A percentile compares a stretch with the other conserved stretches of the same genome.
These are phyloP conservation scores for Hyphodiscus sp. DNA, from an alignment of 2,329 filamentous ascomycete genomes.

Conservation along the genomic window DNA sequence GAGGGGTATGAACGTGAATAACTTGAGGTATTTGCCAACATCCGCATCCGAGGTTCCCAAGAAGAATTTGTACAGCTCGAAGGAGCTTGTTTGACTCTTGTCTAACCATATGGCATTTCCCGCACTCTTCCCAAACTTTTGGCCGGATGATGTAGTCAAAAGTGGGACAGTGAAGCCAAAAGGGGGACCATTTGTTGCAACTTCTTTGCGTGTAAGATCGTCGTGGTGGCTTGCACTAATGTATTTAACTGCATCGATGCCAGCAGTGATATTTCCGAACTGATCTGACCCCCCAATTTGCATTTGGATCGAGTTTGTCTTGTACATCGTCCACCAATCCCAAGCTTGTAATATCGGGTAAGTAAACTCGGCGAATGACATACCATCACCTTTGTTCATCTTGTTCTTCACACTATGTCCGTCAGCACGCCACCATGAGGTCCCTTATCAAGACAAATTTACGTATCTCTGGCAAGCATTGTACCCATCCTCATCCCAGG, in stretches of 20 bases:
- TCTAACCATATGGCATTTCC: conserved; percentile 95
- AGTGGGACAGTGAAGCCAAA: conserved; percentile 88
- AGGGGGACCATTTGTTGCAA: conserved; percentile 41
- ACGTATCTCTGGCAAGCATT: conserved; percentile 86
- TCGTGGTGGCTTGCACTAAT: conserved; percentile 54
- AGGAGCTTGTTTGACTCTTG: conserved; percentile 68
- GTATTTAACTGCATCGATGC: conserved; percentile 76
- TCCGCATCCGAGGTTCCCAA: conserved; percentile 75
- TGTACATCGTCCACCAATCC: conserved; percentile 91
- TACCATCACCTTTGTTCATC: conserved; percentile 78
- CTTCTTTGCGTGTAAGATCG: conserved; percentile 36
- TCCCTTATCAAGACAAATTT: conserved; percentile 34
- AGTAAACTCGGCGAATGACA: conserved; percentile 89
- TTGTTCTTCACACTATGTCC: conserved; percentile 63
- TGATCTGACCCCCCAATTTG: conserved; percentile 96
- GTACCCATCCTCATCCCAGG: conserved; percentile 70
- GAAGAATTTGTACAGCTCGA: conserved; percentile 89
- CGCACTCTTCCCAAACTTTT: conserved; percentile 91
- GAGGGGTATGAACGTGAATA: conserved; percentile 83
- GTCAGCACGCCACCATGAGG: conserved; percentile 7
- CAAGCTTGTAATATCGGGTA: conserved; percentile 93
- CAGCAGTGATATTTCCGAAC: conserved; percentile 90
- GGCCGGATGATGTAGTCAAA: conserved; percentile 75
- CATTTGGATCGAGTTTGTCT: conserved; percentile 61
- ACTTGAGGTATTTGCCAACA: conserved; percentile 73